A percentile compares a stretch with the other conserved stretches of the same genome.
phyloP scores from a whole-genome alignment of 345 rosid species.

The Citrus mangshanensis region DNA sequence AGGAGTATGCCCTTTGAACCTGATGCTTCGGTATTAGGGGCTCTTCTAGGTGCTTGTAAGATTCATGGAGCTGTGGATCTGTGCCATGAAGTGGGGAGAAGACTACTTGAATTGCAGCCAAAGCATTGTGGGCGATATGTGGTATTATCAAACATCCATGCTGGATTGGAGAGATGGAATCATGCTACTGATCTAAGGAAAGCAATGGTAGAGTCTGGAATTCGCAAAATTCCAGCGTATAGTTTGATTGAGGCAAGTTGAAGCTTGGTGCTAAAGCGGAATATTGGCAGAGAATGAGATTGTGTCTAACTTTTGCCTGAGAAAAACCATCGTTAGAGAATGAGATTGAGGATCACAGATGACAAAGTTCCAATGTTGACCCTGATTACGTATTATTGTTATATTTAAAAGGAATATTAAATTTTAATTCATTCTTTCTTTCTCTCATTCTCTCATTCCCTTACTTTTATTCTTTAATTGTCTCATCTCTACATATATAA shows the following conservation, averaged over 20 bases:
- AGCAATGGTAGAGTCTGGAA: conserved; percentile 42
- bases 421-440: too few species aligned
- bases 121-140: conserved; percentile 50
- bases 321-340: background rate
- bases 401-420: too few species aligned
- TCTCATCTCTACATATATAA: too few species aligned
- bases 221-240: conserved; percentile 46
- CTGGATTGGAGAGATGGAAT: conserved; percentile 46
- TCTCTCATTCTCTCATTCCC: too few species aligned
- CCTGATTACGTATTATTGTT: too few species aligned
- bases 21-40: conserved; percentile 63
- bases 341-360: background rate
- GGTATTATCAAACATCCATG: conserved; percentile 45
- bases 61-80: conserved; percentile 54
- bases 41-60: conserved; percentile 68
- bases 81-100: conserved; percentile 46
- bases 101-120: conserved; percentile 48
- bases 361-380: background rate
- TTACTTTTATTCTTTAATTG: too few species aligned
- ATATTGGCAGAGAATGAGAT: background rate
- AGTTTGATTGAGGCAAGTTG: conserved; percentile 34
- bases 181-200: conserved; percentile 51
- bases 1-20: conserved; percentile 57
- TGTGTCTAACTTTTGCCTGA: background rate
- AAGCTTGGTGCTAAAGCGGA: background rate